Conservation (phyloP, 495 filamentous ascomycete genomes). For the Aspergillus coremiiformis region DNA sequence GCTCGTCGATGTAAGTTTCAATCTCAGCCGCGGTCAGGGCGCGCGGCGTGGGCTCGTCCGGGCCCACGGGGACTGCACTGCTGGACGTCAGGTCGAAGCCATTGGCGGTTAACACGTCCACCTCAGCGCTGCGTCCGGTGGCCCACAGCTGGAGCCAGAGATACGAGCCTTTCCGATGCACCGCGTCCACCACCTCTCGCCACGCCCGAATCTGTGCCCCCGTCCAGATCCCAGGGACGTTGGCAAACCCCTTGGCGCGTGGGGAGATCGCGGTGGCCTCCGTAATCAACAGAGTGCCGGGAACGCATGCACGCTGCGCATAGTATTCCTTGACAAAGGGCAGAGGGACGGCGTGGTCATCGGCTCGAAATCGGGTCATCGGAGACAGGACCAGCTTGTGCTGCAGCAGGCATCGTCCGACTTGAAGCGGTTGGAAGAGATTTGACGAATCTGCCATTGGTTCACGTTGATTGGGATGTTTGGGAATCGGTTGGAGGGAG, state of each 20-base stretch:
- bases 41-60: slow-evolving; percentile 29
- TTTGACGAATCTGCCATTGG: neutral
- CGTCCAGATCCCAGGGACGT: slow-evolving; percentile 43
- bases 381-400: slow-evolving; percentile 50
- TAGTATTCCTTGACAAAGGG: slow-evolving; percentile 42
- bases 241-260: slow-evolving; percentile 32
- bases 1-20: slow-evolving; percentile 34
- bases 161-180: slow-evolving; percentile 43
- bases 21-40: slow-evolving; percentile 41
- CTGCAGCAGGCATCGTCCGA: slow-evolving; percentile 35
- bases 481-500: too few species aligned
- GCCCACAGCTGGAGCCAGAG: slow-evolving; percentile 51
- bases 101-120: slow-evolving; percentile 23
- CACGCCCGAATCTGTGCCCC: slow-evolving; percentile 39
- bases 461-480: neutral
- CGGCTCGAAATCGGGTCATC: slow-evolving; percentile 41
- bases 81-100: slow-evolving; percentile 15
- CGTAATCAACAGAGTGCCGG: slow-evolving; percentile 44
- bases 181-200: slow-evolving; percentile 44
- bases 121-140: slow-evolving; percentile 37
- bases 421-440: slow-evolving; percentile 46
- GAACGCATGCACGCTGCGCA: slow-evolving; percentile 39
- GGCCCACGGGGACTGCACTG: slow-evolving; percentile 23
- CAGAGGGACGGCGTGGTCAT: slow-evolving; percentile 24
- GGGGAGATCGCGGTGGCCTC: slow-evolving; percentile 61